These are phyloP conservation scores for Arctostaphylos glauca DNA, from an alignment of 148 eudicot genomes.

Conservation along the genomic window DNA sequence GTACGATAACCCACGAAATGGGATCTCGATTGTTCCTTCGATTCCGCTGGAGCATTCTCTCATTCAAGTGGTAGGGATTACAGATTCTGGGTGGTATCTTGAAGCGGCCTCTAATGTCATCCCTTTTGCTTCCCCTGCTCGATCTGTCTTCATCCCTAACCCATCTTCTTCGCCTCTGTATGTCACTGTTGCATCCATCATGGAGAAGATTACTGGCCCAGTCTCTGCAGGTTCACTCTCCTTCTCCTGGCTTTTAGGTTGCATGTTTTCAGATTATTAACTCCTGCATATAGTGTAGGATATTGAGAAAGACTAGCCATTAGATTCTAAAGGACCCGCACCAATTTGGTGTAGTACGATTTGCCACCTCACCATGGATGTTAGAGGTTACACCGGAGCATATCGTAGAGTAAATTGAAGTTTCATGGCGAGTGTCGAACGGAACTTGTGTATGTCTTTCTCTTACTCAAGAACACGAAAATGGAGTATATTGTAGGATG, in stretches of 20 bases:
- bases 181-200: slow-evolving; percentile 76
- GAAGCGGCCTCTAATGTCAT: slow-evolving; percentile 83
- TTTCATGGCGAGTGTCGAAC: too few relatives aligned
- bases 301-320: not conserved
- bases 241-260: not conserved
- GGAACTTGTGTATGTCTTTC: too few relatives aligned
- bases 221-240: slow-evolving; percentile 41
- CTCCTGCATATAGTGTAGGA: not conserved
- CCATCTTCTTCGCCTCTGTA: slow-evolving; percentile 50
- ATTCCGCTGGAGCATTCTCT: slow-evolving; percentile 78
- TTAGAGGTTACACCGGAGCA: too few relatives aligned
- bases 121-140: slow-evolving; percentile 59
- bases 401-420: too few relatives aligned
- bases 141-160: slow-evolving; percentile 43
- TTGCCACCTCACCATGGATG: too few relatives aligned
- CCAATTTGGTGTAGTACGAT: not conserved
- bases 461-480: too few relatives aligned
- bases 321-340: not conserved
- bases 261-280: not conserved
- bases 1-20: slow-evolving; percentile 91
- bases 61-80: slow-evolving; percentile 94
- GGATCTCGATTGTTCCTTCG: slow-evolving; percentile 82
- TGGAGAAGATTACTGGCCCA: slow-evolving; percentile 83
- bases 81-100: slow-evolving; percentile 62
- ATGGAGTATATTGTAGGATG: too few relatives aligned